Base-by-base conservation (phyloP, 352 stramenopile genomes). In the Aphanomyces euteiches region DNA sequence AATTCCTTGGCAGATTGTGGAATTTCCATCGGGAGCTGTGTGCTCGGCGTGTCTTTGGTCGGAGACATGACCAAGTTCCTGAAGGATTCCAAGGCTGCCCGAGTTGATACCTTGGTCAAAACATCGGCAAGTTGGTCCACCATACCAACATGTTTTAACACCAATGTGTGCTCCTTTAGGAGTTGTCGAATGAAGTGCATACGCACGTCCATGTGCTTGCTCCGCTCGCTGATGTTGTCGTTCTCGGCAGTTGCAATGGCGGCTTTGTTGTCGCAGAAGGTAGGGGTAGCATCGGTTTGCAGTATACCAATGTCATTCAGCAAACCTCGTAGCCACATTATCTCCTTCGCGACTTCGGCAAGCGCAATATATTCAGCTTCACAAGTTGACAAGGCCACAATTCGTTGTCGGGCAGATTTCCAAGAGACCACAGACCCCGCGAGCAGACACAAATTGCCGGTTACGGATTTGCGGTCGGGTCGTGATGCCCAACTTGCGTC, bases 81-180 rank as follows among this genome's bases (percentile, higher is more conserved):
- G n/a, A n/a, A n/a, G n/a, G n/a, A n/a, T n/a, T n/a, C n/a, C n/a
- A n/a, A n/a, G n/a, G n/a, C n/a, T n/a, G n/a, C n/a, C n/a, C 50
- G 50, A 58, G 50, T 58, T 7, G 50, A 58, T n/a, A 58, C 50
- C 45, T 58, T 58, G 37, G 50, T 58, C 7, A 58, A 28, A 6
- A 58, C 50, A n/a, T 58, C 50, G 7, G 50, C 50, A 6, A 58
- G 37, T 28, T 37, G 21, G 50, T 58, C 50, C 17, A 28, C 50
- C 50, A 7, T 58, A 6, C 50, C 17, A n/a, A n/a, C 50, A n/a
- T 58, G 50, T 19, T 37, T 28, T 28, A 58, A 19, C 50, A 37
- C 37, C n/a, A 58, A 28, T 6, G 50, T n/a, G 17, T 28, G n/a
- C 7, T 28, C 37, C n/a, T n/a, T 7, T 10, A 58, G 21, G 50